A percentile compares a stretch with the other conserved stretches of the same genome.
Conservation (phyloP, 108 stramenopile genomes). For the Aurantiochytrium sp. region DNA sequence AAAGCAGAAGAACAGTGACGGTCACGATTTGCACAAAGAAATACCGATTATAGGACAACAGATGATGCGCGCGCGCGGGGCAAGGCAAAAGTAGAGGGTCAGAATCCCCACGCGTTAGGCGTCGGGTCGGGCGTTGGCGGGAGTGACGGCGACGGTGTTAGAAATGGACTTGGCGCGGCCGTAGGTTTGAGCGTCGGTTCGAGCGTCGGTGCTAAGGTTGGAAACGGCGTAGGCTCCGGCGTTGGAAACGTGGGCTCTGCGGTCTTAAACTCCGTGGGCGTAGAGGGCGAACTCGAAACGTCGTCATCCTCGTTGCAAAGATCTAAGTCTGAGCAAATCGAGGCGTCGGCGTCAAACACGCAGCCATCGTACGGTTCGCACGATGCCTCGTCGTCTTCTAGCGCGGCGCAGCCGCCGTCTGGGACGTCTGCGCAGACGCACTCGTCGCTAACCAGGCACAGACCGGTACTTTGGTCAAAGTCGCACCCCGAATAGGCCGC, state of each 20-base stretch:
- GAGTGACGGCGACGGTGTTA: too few species aligned
- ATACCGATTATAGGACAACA: too few species aligned
- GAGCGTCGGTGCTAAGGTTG: not conserved
- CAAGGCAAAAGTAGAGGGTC: too few species aligned
- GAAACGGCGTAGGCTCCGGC: not conserved
- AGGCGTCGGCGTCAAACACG: not conserved
- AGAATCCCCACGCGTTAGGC: too few species aligned
- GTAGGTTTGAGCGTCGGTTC: not conserved
- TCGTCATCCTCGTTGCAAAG: too few species aligned
- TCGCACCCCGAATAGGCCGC: too few species aligned
- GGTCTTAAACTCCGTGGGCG: not conserved
- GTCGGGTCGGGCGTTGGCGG: too few species aligned
- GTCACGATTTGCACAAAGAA: too few species aligned
- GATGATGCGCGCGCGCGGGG: too few species aligned
- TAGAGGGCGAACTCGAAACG: not conserved
- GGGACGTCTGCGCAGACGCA: not conserved
- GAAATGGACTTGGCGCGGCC: not conserved
- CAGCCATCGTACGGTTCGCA: not conserved
- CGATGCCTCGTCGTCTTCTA: not conserved
- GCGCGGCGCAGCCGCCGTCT: not conserved
- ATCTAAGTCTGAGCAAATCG: too few species aligned
- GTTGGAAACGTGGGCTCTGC: not conserved
- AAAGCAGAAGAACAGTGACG: too few species aligned
- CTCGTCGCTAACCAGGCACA: not conserved
- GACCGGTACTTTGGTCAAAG: too few species aligned